Evolutionary conservation across 768 basidiomycete species (phyloP).

Genomic region (Phlebiopsis gigantea): DNA sequence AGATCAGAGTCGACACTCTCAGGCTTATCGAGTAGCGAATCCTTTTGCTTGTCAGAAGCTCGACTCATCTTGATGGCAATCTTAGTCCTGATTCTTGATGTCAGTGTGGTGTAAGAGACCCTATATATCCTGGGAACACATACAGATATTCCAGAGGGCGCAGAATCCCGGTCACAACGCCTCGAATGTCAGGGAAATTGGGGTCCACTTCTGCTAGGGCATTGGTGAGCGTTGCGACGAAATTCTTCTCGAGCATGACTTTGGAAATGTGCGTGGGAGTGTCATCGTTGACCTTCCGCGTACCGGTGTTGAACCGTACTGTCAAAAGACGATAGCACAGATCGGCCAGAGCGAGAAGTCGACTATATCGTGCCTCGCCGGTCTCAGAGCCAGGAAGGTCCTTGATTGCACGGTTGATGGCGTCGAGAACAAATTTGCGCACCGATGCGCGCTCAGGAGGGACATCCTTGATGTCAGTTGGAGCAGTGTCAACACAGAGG

Average conservation of each 20-base stretch:
- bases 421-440: constrained; percentile 90
- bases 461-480: constrained; percentile 68
- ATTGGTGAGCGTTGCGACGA: constrained; percentile 81
- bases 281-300: constrained; percentile 56
- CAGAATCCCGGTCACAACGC: constrained; percentile 81
- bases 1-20: constrained; percentile 42
- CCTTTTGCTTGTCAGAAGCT: constrained; percentile 61
- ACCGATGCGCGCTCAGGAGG: constrained; percentile 77
- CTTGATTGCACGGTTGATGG: constrained; percentile 80
- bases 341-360: constrained; percentile 81
- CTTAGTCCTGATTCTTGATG: constrained; percentile 59
- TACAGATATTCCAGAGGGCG: constrained; percentile 88
- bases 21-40: constrained; percentile 34
- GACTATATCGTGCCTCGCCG: constrained; percentile 75
- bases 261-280: constrained; percentile 91
- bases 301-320: constrained; percentile 57
- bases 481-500: constrained; percentile 82
- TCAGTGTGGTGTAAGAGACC: constrained; percentile 12
- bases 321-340: constrained; percentile 85
- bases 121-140: constrained; percentile 24
- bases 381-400: constrained; percentile 58
- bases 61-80: constrained; percentile 98
- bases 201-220: constrained; percentile 91
- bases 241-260: constrained; percentile 98
- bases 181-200: constrained; percentile 88